A percentile compares a stretch with the other conserved stretches of the same genome.
phyloP scores from a whole-genome alignment of 176 grass and related monocot genomes.

The Oryza australiensis region DNA sequence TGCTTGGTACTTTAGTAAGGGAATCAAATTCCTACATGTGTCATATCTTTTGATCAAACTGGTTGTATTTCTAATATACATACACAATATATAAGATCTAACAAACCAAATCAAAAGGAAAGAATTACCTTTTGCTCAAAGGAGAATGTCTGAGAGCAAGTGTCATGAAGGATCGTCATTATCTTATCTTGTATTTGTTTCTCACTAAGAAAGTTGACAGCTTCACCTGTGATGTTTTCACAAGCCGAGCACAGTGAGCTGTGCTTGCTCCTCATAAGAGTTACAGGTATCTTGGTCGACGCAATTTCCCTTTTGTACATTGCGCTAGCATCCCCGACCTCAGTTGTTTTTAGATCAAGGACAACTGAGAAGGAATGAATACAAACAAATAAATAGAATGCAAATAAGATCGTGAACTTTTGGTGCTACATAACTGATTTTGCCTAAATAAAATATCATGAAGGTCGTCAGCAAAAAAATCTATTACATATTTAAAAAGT shows the following conservation, averaged over 20 bases:
- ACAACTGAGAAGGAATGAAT: slow-evolving; percentile 24
- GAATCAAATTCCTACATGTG: not conserved
- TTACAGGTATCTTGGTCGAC: slow-evolving; percentile 30
- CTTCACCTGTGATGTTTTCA: slow-evolving; percentile 53
- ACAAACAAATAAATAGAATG: not conserved
- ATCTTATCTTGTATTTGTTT: slow-evolving; percentile 70
- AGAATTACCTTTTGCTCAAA: slow-evolving; percentile 66
- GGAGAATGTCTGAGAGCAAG: slow-evolving; percentile 63
- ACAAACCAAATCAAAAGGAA: not conserved
- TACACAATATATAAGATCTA: not conserved
- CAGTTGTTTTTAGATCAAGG: not conserved
- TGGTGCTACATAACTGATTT: not conserved
- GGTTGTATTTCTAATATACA: not conserved
- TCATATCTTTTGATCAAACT: not conserved
- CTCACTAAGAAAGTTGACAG: slow-evolving; percentile 52
- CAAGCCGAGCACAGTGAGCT: slow-evolving; percentile 52
- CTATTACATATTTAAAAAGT: not conserved
- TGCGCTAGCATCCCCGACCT: not conserved
- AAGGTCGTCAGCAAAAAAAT: not conserved
- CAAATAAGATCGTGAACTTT: not conserved
- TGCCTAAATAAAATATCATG: not conserved
- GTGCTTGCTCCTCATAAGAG: slow-evolving; percentile 17
- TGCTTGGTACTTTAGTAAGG: not conserved
- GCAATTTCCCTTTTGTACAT: slow-evolving; percentile 1
- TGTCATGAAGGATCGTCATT: slow-evolving; percentile 53